Evolutionary conservation across 73 alveolate species (phyloP).

Genomic region (Tetrahymena elliotti): DNA sequence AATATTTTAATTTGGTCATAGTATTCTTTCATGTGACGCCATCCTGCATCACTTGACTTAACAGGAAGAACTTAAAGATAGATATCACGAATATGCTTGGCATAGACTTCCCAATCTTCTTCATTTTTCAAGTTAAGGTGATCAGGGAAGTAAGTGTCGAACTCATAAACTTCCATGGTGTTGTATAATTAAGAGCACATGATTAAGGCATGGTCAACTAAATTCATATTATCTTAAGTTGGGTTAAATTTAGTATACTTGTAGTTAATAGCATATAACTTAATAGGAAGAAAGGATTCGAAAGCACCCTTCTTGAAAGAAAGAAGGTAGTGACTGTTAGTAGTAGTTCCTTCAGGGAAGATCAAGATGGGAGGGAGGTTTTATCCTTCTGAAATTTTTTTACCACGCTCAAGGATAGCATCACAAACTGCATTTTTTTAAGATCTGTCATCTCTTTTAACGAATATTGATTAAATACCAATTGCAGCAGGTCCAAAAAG

Average conservation of each 20-base stretch:
- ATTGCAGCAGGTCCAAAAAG: slow-evolving; percentile 63
- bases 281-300: slow-evolving; percentile 57
- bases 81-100: slow-evolving; percentile 3
- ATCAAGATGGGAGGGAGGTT: slow-evolving; percentile 57
- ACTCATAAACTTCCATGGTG: slow-evolving; percentile 13
- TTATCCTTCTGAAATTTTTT: slow-evolving; percentile 47
- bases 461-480: slow-evolving; percentile 64
- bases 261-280: slow-evolving; percentile 65
- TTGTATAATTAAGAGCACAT: background rate
- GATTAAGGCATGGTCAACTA: background rate
- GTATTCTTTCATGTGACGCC: slow-evolving; percentile 12
- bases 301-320: slow-evolving; percentile 90
- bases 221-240: slow-evolving; percentile 1
- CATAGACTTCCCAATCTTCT: slow-evolving; percentile 21
- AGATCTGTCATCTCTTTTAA: slow-evolving; percentile 59
- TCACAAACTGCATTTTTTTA: slow-evolving; percentile 39
- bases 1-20: background rate
- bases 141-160: slow-evolving; percentile 17
- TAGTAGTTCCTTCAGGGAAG: slow-evolving; percentile 95
- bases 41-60: slow-evolving; percentile 2
- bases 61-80: background rate
- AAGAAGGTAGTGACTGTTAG: slow-evolving; percentile 67
- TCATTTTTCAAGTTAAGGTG: background rate
- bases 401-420: slow-evolving; percentile 51
- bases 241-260: slow-evolving; percentile 19